Percentiles rank a stretch among this genome's conserved stretches.
These are phyloP conservation scores for Alternaria dauci DNA, from an alignment of 2,329 filamentous ascomycete species.

Conservation along the genomic window DNA sequence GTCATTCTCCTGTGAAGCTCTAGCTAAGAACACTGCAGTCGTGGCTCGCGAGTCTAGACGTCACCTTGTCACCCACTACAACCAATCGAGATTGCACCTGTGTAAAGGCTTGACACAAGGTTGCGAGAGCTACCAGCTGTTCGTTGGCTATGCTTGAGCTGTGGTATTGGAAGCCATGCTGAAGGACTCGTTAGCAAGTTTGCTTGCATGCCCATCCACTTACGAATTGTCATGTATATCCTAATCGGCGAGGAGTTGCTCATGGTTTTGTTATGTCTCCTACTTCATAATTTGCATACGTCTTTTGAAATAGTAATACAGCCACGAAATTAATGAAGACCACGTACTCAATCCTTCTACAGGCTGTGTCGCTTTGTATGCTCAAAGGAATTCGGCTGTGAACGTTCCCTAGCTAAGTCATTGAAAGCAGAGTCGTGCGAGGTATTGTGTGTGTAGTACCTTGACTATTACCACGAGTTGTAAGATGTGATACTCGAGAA, in stretches of 20 bases:
- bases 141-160: neutral
- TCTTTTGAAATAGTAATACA: neutral
- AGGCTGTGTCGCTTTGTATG: neutral
- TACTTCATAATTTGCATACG: neutral
- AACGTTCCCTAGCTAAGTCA: neutral
- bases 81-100: neutral
- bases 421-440: too few species aligned
- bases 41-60: neutral
- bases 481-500: neutral
- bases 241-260: neutral
- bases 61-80: neutral
- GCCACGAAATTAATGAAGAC: neutral
- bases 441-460: neutral
- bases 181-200: neutral
- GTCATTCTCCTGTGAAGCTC: neutral
- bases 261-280: neutral
- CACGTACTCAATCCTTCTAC: neutral
- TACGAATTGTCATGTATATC: neutral
- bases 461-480: neutral
- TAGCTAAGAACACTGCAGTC: neutral
- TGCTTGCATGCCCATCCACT: neutral
- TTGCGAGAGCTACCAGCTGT: neutral
- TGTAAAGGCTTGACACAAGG: neutral
- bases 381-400: neutral
- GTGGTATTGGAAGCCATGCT: neutral